These are phyloP conservation scores for Fusarium tuaranense DNA, from an alignment of 2,329 filamentous ascomycete genomes.

Conservation along the genomic window DNA sequence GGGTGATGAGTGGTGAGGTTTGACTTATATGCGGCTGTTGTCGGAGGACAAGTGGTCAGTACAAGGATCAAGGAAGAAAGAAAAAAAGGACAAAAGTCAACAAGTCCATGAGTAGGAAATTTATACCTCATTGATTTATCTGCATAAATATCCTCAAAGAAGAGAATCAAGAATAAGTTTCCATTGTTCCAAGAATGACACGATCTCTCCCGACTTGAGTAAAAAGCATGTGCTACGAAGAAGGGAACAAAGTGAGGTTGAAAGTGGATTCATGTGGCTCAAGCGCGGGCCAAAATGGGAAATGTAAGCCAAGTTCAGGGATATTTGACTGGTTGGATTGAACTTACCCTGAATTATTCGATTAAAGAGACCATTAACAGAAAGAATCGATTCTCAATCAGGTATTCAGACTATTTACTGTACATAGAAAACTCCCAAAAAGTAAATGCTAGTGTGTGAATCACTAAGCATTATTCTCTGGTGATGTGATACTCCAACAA, in stretches of 20 bases:
- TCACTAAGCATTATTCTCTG: neutral
- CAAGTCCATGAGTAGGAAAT: neutral
- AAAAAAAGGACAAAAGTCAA: neutral
- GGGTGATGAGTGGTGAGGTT: neutral
- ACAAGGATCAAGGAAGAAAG: slow-evolving; percentile 10
- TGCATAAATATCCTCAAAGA: too few species aligned
- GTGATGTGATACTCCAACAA: neutral
- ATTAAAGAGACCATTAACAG: neutral
- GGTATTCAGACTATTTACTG: neutral
- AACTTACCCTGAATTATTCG: slow-evolving; percentile 1
- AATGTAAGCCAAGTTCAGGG: slow-evolving; percentile 19
- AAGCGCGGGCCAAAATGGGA: slow-evolving; percentile 11
- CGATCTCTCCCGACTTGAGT: neutral
- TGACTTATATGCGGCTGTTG: slow-evolving; percentile 18
- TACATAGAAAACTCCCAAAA: neutral
- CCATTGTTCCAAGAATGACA: neutral
- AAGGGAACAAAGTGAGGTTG: slow-evolving; percentile 5
- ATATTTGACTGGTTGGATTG: slow-evolving; percentile 5
- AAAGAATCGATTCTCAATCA: neutral
- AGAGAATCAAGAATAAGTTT: neutral
- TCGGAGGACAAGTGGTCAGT: slow-evolving; percentile 33
- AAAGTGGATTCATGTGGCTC: slow-evolving; percentile 11
- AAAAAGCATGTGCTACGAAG: neutral
- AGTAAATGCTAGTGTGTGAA: neutral
- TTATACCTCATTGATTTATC: neutral